A percentile compares a stretch with the other conserved stretches of the same genome.
These are phyloP conservation scores for Arthromyces matolae DNA, from an alignment of 768 basidiomycete genomes.

Conservation along the genomic window DNA sequence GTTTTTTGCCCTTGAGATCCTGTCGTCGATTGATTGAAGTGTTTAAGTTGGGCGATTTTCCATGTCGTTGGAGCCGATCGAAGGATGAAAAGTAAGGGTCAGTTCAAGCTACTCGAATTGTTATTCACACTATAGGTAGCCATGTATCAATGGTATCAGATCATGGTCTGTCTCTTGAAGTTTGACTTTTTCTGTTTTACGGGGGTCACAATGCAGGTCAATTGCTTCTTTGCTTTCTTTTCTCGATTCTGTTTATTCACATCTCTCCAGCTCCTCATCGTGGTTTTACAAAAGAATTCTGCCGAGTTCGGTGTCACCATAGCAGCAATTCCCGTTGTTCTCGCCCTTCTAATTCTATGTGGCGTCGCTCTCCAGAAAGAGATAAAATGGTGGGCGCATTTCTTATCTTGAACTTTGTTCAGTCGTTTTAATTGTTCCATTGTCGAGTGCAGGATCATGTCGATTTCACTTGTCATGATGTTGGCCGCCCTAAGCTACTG, in stretches of 20 bases:
- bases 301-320: slow-evolving; percentile 83
- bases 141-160: slow-evolving; percentile 88
- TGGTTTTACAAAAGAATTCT: slow-evolving; percentile 60
- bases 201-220: slow-evolving; percentile 85
- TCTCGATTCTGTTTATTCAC: not conserved
- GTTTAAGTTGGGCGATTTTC: slow-evolving; percentile 82
- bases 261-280: slow-evolving; percentile 63
- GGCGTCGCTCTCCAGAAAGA: slow-evolving; percentile 74
- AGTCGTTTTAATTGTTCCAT: not conserved
- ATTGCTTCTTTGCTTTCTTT: not conserved
- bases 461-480: slow-evolving; percentile 69
- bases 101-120: not conserved
- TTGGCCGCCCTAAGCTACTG: slow-evolving; percentile 73
- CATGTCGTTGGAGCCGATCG: slow-evolving; percentile 86
- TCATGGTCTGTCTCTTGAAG: slow-evolving; percentile 83
- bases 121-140: slow-evolving; percentile 35
- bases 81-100: slow-evolving; percentile 67
- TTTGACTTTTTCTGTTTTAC: slow-evolving; percentile 88
- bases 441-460: slow-evolving; percentile 60
- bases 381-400: slow-evolving; percentile 60
- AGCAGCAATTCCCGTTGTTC: slow-evolving; percentile 77
- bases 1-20: slow-evolving; percentile 20
- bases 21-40: slow-evolving; percentile 8
- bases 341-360: slow-evolving; percentile 61
- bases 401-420: not conserved